These are phyloP conservation scores for Agastache rugosa DNA, from an alignment of 257 asterid genomes.

Conservation along the genomic window DNA sequence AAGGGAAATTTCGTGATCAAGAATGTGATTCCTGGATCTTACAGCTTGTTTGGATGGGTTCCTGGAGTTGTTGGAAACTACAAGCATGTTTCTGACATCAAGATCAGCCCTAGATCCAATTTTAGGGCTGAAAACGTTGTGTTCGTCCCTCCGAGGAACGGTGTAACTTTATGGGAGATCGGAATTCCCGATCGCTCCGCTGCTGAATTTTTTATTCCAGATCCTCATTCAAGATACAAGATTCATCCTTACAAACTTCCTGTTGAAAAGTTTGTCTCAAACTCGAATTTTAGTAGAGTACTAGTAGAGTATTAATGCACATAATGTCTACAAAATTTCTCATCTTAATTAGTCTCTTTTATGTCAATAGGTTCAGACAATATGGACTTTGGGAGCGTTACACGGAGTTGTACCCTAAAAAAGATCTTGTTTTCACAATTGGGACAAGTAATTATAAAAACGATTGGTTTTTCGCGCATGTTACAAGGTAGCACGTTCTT, in stretches of 20 bases:
- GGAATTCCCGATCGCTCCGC: conserved; percentile 77
- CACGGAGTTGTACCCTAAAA: conserved; percentile 44
- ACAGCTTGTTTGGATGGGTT: conserved; percentile 63
- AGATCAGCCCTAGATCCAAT: conserved; percentile 47
- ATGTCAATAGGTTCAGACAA: conserved; percentile 56
- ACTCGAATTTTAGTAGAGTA: background rate
- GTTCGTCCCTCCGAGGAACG: conserved; percentile 58
- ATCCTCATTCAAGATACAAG: conserved; percentile 42
- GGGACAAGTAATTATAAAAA: conserved; percentile 48
- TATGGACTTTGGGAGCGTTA: conserved; percentile 72
- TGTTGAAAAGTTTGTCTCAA: conserved; percentile 37
- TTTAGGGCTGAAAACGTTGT: conserved; percentile 32
- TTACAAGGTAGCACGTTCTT: conserved; percentile 47
- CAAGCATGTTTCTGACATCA: conserved; percentile 44
- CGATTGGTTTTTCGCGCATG: conserved; percentile 77
- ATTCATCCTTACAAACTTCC: conserved; percentile 35
- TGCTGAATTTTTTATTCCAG: conserved; percentile 66
- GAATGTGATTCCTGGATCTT: conserved; percentile 53
- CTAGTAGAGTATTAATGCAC: background rate
- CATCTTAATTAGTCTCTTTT: background rate
- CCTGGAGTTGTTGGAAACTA: conserved; percentile 64
- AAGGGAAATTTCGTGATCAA: conserved; percentile 53
- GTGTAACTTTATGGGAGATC: conserved; percentile 77
- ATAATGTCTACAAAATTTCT: background rate
- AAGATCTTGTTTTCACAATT: conserved; percentile 52